phyloP scores from a whole-genome alignment of 768 basidiomycete genomes.

The Termitomyces bulborhizus region DNA sequence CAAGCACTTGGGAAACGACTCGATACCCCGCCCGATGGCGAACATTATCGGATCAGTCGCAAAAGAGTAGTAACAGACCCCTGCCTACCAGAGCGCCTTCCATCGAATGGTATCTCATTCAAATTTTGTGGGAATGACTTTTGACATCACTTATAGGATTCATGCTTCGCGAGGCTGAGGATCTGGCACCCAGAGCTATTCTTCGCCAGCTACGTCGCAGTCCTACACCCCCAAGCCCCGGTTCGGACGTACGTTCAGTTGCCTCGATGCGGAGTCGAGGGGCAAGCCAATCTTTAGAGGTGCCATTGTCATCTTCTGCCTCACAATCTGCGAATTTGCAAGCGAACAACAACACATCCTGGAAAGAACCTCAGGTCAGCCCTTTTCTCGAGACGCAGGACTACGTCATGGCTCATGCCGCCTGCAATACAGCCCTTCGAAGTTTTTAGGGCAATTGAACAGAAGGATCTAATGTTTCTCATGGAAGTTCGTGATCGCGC shows the following conservation, averaged over 20 bases:
- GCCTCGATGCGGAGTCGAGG: conserved; percentile 12
- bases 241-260: conserved; percentile 13
- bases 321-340: conserved; percentile 8
- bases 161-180: conserved; percentile 64
- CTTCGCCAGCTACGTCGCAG: conserved; percentile 45
- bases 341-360: conserved; percentile 17
- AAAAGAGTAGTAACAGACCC: conserved; percentile 40
- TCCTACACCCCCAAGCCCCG: conserved; percentile 28
- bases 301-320: conserved; percentile 14
- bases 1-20: conserved; percentile 24
- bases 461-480: conserved; percentile 73
- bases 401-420: not conserved
- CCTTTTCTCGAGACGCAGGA: not conserved
- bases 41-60: conserved; percentile 21
- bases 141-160: conserved; percentile 42
- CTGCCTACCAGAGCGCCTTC: conserved; percentile 66
- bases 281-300: conserved; percentile 17
- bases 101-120: conserved; percentile 46
- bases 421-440: conserved; percentile 36
- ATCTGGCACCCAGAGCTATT: conserved; percentile 50
- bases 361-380: conserved; percentile 52
- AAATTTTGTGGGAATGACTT: not conserved
- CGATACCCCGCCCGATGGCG: conserved; percentile 12
- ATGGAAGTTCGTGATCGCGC: conserved; percentile 80
- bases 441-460: conserved; percentile 80